Percentiles rank a stretch among this genome's conserved stretches.
Conservation (phyloP, 192 early-diverging fungal species). For the Coemansia aciculifera region DNA sequence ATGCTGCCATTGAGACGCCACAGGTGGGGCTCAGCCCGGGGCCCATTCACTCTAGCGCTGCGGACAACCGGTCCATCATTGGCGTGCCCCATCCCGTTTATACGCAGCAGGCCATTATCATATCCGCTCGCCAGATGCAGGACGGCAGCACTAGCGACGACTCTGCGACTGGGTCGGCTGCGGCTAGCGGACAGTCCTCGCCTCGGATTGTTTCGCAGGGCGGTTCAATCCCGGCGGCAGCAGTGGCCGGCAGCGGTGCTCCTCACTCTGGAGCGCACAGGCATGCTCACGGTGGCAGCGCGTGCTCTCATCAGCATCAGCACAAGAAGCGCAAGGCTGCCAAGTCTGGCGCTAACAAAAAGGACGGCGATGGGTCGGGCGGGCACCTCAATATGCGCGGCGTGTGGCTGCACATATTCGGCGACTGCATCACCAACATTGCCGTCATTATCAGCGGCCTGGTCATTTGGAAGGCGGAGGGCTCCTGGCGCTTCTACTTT, state of each 20-base stretch:
- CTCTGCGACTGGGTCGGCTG: background rate
- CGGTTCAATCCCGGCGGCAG: conserved; percentile 4
- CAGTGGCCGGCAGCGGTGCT: conserved; percentile 10
- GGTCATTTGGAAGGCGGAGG: conserved; percentile 71
- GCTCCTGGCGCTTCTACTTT: conserved; percentile 75
- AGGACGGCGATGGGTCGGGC: conserved; percentile 15
- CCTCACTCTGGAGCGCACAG: background rate
- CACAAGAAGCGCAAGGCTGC: conserved; percentile 25
- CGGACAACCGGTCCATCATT: conserved; percentile 52
- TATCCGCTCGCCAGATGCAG: conserved; percentile 49
- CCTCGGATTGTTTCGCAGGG: conserved; percentile 15
- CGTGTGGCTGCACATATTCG: conserved; percentile 88
- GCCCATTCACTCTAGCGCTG: conserved; percentile 28
- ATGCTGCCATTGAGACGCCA: conserved; percentile 28
- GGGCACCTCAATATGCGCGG: conserved; percentile 68
- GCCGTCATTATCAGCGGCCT: conserved; percentile 82
- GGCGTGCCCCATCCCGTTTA: conserved; percentile 57
- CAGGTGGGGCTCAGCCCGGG: background rate
- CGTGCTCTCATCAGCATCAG: conserved; percentile 27
- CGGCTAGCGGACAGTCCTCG: conserved; percentile 20
- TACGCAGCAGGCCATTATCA: conserved; percentile 57
- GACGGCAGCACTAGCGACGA: conserved; percentile 18
- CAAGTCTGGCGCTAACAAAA: conserved; percentile 17
- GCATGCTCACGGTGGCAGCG: background rate
- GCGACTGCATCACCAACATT: conserved; percentile 85